Conservation (phyloP, 176 grass and related monocot species). For the Puya raimondii region DNA sequence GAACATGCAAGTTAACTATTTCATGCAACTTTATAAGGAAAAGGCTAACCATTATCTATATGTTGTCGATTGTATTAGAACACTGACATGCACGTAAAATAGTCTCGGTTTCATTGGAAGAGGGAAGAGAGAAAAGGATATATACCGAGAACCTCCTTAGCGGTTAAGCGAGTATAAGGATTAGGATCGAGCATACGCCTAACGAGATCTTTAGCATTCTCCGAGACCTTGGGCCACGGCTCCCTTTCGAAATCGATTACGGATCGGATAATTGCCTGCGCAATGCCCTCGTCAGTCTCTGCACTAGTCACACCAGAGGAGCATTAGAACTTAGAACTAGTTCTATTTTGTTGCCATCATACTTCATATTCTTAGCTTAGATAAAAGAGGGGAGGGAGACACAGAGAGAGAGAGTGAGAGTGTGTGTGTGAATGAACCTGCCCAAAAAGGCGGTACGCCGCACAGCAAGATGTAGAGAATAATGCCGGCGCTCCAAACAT, state of each 20-base stretch:
- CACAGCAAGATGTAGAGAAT: conserved; percentile 23
- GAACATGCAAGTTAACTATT: too few relatives aligned
- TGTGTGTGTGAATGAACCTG: neutral
- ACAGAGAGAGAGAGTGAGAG: too few relatives aligned
- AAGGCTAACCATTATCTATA: too few relatives aligned
- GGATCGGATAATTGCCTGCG: conserved; percentile 48
- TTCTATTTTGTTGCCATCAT: neutral
- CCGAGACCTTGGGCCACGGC: conserved; percentile 81
- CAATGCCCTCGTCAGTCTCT: conserved; percentile 74
- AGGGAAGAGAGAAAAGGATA: conserved; percentile 2
- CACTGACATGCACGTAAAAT: too few relatives aligned
- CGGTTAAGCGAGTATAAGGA: conserved; percentile 42
- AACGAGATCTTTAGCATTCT: conserved; percentile 75
- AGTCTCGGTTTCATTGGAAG: neutral
- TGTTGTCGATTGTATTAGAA: too few relatives aligned
- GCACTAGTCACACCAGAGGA: conserved; percentile 3
- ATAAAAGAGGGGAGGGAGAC: neutral
- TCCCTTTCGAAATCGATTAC: conserved; percentile 61
- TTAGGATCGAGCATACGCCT: conserved; percentile 71
- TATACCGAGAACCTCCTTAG: conserved; percentile 55
- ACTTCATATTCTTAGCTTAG: neutral
- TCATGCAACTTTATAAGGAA: too few relatives aligned
- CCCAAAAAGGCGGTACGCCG: conserved; percentile 21
- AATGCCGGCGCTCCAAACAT: conserved; percentile 21
- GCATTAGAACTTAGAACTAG: neutral